Percentiles rank a stretch among this genome's conserved stretches.
These are phyloP conservation scores for Alternaria arborescens DNA, from an alignment of 2,329 filamentous ascomycete species.

Conservation along the genomic window DNA sequence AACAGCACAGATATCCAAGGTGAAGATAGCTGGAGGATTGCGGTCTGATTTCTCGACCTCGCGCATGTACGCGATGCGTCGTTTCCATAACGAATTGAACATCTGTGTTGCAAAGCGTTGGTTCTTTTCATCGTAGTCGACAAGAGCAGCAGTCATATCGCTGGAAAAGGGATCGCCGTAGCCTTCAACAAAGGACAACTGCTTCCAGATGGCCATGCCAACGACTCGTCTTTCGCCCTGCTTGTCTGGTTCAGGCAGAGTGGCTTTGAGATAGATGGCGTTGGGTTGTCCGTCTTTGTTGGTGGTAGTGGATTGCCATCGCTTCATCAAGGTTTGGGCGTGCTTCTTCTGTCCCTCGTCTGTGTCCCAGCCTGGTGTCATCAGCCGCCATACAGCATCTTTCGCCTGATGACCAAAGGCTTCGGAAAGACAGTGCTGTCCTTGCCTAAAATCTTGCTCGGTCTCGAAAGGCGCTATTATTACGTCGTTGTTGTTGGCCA, in stretches of 20 bases:
- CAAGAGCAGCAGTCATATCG: conserved; percentile 26
- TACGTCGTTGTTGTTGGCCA: conserved; percentile 24
- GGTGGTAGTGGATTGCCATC: conserved; percentile 53
- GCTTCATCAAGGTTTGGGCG: conserved; percentile 51
- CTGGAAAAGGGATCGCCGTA: conserved; percentile 53
- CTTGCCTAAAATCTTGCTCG: conserved; percentile 35
- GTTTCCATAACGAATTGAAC: conserved; percentile 55
- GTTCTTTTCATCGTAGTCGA: conserved; percentile 55
- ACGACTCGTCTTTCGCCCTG: conserved; percentile 50
- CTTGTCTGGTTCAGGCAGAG: conserved; percentile 48
- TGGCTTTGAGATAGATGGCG: conserved; percentile 64
- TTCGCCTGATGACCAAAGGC: conserved; percentile 61
- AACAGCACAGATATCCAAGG: conserved; percentile 57
- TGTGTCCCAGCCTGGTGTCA: conserved; percentile 66
- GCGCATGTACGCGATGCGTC: conserved; percentile 49
- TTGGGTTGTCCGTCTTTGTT: conserved; percentile 59
- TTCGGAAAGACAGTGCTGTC: conserved; percentile 47
- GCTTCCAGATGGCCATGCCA: conserved; percentile 65
- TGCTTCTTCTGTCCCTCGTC: conserved; percentile 53
- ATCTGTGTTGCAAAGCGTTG: conserved; percentile 59
- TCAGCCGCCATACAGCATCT: conserved; percentile 61
- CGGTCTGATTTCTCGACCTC: conserved; percentile 30
- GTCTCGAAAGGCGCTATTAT: conserved; percentile 30
- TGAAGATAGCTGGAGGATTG: conserved; percentile 58
- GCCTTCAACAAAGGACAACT: conserved; percentile 60